These are phyloP conservation scores for Limnanthes douglasii DNA, from an alignment of 345 rosid species.

Conservation along the genomic window DNA sequence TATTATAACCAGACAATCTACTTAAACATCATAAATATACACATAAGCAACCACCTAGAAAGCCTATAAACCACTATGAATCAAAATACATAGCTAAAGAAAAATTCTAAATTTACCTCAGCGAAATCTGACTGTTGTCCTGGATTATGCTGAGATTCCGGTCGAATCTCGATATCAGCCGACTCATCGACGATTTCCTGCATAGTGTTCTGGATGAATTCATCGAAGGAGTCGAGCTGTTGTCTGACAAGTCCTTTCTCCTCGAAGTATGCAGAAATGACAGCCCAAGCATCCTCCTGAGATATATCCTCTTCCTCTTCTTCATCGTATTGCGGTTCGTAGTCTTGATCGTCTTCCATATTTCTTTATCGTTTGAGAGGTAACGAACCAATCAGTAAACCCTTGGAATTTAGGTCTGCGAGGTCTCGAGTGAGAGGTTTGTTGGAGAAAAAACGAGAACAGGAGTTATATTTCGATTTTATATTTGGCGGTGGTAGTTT, in stretches of 20 bases:
- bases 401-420: too few relatives aligned
- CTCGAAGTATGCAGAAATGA: slow-evolving; percentile 89
- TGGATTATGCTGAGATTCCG: slow-evolving; percentile 96
- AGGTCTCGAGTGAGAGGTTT: too few relatives aligned
- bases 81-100: neutral
- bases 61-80: too few relatives aligned
- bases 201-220: slow-evolving; percentile 96
- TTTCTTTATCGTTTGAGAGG: too few relatives aligned
- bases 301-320: slow-evolving; percentile 76
- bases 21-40: too few relatives aligned
- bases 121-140: slow-evolving; percentile 87
- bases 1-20: too few relatives aligned
- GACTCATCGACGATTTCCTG: slow-evolving; percentile 94
- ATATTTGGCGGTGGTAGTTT: too few relatives aligned
- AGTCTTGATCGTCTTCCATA: slow-evolving; percentile 68
- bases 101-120: slow-evolving; percentile 32
- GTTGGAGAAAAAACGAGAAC: too few relatives aligned
- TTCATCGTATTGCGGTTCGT: slow-evolving; percentile 37
- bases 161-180: slow-evolving; percentile 87
- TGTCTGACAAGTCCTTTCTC: slow-evolving; percentile 94
- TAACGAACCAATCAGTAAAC: too few relatives aligned
- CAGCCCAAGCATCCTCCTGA: slow-evolving; percentile 93
- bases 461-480: too few relatives aligned
- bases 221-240: slow-evolving; percentile 90
- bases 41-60: too few relatives aligned